These are phyloP conservation scores for Venturia nashicola DNA, from an alignment of 2,329 filamentous ascomycete species.

Conservation along the genomic window DNA sequence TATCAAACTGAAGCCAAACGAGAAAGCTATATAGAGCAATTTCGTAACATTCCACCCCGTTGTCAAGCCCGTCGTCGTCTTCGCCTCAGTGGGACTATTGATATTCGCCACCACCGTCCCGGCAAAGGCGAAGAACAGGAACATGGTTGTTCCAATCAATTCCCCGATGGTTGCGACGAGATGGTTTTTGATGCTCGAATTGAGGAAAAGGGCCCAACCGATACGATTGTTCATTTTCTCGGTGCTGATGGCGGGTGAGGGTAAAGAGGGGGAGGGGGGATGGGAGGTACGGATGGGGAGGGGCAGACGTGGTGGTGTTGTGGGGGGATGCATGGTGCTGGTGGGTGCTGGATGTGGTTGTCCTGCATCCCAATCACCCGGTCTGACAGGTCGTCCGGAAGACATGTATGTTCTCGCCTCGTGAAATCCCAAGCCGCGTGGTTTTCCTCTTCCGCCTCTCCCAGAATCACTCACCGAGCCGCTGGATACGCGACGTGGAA, in stretches of 20 bases:
- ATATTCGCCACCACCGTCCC: conserved; percentile 25
- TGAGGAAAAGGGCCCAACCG: conserved; percentile 8
- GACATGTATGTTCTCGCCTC: conserved; percentile 9
- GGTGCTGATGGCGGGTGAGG: neutral
- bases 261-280: too few species aligned
- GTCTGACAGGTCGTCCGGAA: conserved; percentile 4
- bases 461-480: neutral
- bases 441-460: neutral
- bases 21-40: conserved; percentile 24
- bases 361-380: conserved; percentile 2
- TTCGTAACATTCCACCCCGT: conserved; percentile 16
- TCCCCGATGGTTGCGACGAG: conserved; percentile 24
- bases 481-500: neutral
- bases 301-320: neutral
- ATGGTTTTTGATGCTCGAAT: conserved; percentile 16
- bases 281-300: neutral
- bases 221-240: neutral
- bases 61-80: conserved; percentile 6
- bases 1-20: conserved; percentile 26
- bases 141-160: conserved; percentile 25
- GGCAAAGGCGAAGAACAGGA: conserved; percentile 28
- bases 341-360: neutral
- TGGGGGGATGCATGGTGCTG: neutral
- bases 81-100: conserved; percentile 12
- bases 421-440: conserved; percentile 4